phyloP scores from a whole-genome alignment of 1,284 basidiomycete genomes.

The Coriolopsis trogii region DNA sequence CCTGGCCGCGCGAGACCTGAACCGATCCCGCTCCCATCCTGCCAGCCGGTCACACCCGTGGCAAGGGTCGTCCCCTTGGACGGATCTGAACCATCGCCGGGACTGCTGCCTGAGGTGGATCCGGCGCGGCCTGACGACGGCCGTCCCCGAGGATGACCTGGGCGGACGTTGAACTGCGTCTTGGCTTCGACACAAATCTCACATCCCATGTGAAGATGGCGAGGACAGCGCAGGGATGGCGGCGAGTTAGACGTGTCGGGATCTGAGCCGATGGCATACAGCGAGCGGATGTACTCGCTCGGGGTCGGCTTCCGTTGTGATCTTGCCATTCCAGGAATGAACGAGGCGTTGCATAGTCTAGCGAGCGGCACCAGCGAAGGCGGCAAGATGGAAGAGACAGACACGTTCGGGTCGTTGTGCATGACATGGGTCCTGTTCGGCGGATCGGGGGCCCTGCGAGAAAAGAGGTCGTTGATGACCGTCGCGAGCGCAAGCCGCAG shows the following conservation, averaged over 20 bases:
- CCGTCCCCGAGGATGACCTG: slow-evolving; percentile 25
- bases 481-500: slow-evolving; percentile 71
- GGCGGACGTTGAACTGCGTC: slow-evolving; percentile 19
- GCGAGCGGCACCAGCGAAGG: slow-evolving; percentile 41
- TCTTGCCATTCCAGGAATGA: slow-evolving; percentile 16
- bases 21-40: slow-evolving; percentile 70
- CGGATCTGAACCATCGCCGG: slow-evolving; percentile 20
- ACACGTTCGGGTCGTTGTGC: slow-evolving; percentile 13
- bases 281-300: slow-evolving; percentile 45
- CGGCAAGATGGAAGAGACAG: slow-evolving; percentile 39
- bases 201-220: slow-evolving; percentile 71
- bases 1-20: slow-evolving; percentile 62
- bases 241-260: slow-evolving; percentile 64
- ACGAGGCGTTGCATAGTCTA: slow-evolving; percentile 36
- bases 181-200: slow-evolving; percentile 72
- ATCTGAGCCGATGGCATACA: slow-evolving; percentile 66
- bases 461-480: slow-evolving; percentile 78
- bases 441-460: slow-evolving; percentile 59
- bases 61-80: slow-evolving; percentile 33
- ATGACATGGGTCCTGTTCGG: slow-evolving; percentile 16
- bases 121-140: slow-evolving; percentile 22
- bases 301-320: slow-evolving; percentile 32
- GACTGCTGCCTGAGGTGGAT: slow-evolving; percentile 29
- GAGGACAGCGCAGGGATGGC: slow-evolving; percentile 65
- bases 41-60: slow-evolving; percentile 67